Conservation (phyloP, 768 basidiomycete species). For the Kwoniella shandongensis region DNA sequence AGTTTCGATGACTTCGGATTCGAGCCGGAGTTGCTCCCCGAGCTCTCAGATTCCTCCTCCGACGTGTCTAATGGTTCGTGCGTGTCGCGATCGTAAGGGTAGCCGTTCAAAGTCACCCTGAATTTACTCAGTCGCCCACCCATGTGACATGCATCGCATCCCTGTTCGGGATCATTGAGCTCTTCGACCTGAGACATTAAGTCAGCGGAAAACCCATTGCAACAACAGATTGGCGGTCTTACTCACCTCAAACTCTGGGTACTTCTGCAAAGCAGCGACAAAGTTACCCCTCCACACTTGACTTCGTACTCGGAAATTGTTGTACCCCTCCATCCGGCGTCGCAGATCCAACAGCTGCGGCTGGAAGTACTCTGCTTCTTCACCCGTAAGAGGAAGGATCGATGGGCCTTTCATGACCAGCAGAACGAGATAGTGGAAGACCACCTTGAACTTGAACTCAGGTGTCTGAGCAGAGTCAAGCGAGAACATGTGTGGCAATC, state of each 20-base stretch:
- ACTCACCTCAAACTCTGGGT: conserved; percentile 64
- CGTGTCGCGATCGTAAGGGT: conserved; percentile 68
- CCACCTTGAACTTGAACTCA: conserved; percentile 74
- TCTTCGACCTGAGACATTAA: conserved; percentile 25
- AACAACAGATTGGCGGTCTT: not conserved
- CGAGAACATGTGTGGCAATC: conserved; percentile 53
- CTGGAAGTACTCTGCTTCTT: conserved; percentile 38
- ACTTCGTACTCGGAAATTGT: conserved; percentile 77
- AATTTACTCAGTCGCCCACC: conserved; percentile 68
- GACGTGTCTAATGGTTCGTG: conserved; percentile 57
- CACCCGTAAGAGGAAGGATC: conserved; percentile 31
- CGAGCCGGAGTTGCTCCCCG: not conserved
- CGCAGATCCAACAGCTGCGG: conserved; percentile 37
- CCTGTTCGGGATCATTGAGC: conserved; percentile 62
- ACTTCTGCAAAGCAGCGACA: conserved; percentile 64
- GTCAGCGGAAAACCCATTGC: not conserved
- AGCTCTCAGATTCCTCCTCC: conserved; percentile 58
- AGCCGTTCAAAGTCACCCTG: conserved; percentile 64
- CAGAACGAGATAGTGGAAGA: conserved; percentile 84
- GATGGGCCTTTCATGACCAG: conserved; percentile 61
- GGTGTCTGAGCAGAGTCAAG: conserved; percentile 59
- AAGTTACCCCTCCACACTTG: conserved; percentile 77
- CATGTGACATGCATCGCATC: conserved; percentile 81
- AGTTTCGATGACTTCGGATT: conserved; percentile 3
- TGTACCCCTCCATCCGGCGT: conserved; percentile 62